These are phyloP conservation scores for Leishmania tropica DNA, from an alignment of 208 protist genomes.

Conservation along the genomic window DNA sequence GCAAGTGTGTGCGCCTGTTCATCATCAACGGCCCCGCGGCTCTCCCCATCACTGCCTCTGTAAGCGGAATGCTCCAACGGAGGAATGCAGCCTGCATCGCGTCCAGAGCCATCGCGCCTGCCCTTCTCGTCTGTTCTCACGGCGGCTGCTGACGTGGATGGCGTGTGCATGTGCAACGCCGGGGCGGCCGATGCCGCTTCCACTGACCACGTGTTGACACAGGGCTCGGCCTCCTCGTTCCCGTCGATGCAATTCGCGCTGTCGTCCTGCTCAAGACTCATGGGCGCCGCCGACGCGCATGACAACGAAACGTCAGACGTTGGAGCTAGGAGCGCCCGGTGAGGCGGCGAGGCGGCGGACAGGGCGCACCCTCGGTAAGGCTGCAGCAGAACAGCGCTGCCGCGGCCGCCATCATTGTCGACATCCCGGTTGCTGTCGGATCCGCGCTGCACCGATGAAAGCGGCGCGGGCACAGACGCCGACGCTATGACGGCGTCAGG, in stretches of 20 bases:
- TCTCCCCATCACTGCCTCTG: not conserved
- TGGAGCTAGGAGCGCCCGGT: slow-evolving; percentile 5
- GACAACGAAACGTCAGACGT: slow-evolving; percentile 2
- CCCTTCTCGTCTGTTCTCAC: not conserved
- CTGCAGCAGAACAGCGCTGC: not conserved
- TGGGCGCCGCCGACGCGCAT: not conserved
- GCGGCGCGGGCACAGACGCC: not conserved
- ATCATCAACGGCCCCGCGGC: not conserved
- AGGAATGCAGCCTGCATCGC: not conserved
- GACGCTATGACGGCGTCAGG: not conserved
- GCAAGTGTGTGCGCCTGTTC: not conserved
- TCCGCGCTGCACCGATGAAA: not conserved
- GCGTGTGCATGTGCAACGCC: not conserved
- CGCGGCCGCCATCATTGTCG: not conserved
- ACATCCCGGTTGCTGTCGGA: not conserved
- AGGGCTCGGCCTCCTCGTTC: not conserved
- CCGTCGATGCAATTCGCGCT: not conserved
- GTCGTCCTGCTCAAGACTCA: slow-evolving; percentile 9
- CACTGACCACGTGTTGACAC: not conserved
- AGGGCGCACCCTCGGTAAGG: not conserved
- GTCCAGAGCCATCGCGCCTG: not conserved
- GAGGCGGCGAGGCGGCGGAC: slow-evolving; percentile 12
- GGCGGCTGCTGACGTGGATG: not conserved
- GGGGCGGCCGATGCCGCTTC: not conserved
- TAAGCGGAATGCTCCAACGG: not conserved